Evolutionary conservation across 345 rosid genomes (phyloP).

Genomic region (Arabidopsis thaliana): DNA sequence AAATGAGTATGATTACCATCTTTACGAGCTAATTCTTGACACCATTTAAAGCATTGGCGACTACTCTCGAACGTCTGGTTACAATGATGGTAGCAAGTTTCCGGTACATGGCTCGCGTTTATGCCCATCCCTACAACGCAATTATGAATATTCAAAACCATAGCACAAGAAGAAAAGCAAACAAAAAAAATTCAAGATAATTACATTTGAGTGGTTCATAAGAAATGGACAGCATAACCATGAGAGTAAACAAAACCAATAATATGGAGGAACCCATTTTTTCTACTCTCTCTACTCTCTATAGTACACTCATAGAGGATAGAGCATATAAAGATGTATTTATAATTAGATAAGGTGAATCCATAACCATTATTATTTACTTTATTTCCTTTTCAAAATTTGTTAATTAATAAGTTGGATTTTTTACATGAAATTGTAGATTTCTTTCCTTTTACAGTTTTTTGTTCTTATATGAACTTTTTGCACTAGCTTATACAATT

Average conservation of each 20-base stretch:
- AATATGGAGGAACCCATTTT: conserved; percentile 14
- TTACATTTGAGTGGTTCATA: conserved; percentile 3
- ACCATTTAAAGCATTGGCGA: conserved; percentile 7
- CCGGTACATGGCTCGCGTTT: conserved; percentile 26
- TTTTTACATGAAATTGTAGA: neutral
- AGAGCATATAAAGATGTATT: neutral
- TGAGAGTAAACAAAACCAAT: neutral
- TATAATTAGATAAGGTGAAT: no score
- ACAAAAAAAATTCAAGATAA: neutral
- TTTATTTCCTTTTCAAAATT: neutral
- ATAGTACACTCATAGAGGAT: neutral
- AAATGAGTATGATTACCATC: conserved; percentile 9
- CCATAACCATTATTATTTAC: neutral
- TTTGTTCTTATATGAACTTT: neutral
- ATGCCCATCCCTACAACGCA: conserved; percentile 21
- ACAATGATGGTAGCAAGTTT: conserved; percentile 1
- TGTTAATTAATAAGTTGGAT: neutral
- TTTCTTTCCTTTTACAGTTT: neutral
- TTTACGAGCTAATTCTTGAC: conserved; percentile 16
- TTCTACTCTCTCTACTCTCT: conserved; percentile 1
- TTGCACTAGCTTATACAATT: neutral
- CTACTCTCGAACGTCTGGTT: conserved; percentile 9
- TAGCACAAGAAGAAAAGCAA: neutral
- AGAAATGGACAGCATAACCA: neutral
- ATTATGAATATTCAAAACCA: neutral